Evolutionary conservation across 2,329 filamentous ascomycete genomes (phyloP).

Genomic region (Pseudocercospora macadamiae): DNA sequence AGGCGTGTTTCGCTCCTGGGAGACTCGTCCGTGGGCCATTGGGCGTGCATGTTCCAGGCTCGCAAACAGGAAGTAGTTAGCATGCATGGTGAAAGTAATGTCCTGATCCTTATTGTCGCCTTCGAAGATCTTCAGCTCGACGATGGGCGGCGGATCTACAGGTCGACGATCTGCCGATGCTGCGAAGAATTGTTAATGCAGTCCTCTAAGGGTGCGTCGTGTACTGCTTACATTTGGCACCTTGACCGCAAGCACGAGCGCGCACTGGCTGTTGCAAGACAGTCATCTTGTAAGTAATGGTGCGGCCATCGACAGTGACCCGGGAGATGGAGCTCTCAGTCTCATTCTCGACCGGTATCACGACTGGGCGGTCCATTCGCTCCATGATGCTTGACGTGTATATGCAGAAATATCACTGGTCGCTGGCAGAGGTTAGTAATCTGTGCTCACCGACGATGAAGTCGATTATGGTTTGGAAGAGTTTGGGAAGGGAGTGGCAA

Average conservation of each 20-base stretch:
- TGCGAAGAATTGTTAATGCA: slow-evolving; percentile 41
- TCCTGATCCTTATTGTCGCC: slow-evolving; percentile 57
- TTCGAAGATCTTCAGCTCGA: slow-evolving; percentile 85
- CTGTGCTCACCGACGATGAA: slow-evolving; percentile 5
- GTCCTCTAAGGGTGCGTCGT: background rate
- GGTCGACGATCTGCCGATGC: slow-evolving; percentile 86
- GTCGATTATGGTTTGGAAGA: slow-evolving; percentile 2
- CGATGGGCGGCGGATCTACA: slow-evolving; percentile 91
- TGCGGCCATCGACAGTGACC: slow-evolving; percentile 73
- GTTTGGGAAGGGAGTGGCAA: slow-evolving; percentile 13
- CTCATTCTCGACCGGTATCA: slow-evolving; percentile 60
- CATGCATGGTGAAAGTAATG: slow-evolving; percentile 86
- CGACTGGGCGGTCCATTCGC: slow-evolving; percentile 20
- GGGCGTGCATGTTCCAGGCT: slow-evolving; percentile 84
- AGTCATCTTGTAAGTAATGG: slow-evolving; percentile 77
- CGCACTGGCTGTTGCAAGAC: slow-evolving; percentile 95
- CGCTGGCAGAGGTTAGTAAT: slow-evolving; percentile 5
- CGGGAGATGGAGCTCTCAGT: slow-evolving; percentile 57
- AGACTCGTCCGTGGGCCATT: slow-evolving; percentile 78
- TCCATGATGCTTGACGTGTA: slow-evolving; percentile 29
- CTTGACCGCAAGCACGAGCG: slow-evolving; percentile 91
- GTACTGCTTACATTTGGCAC: slow-evolving; percentile 77
- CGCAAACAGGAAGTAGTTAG: slow-evolving; percentile 96
- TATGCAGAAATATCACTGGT: background rate
- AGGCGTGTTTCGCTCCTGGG: slow-evolving; percentile 67